A percentile compares a stretch with the other conserved stretches of the same genome.
These are phyloP conservation scores for Ogataea salicorniae DNA, from an alignment of 805 yeast species.

Conservation along the genomic window DNA sequence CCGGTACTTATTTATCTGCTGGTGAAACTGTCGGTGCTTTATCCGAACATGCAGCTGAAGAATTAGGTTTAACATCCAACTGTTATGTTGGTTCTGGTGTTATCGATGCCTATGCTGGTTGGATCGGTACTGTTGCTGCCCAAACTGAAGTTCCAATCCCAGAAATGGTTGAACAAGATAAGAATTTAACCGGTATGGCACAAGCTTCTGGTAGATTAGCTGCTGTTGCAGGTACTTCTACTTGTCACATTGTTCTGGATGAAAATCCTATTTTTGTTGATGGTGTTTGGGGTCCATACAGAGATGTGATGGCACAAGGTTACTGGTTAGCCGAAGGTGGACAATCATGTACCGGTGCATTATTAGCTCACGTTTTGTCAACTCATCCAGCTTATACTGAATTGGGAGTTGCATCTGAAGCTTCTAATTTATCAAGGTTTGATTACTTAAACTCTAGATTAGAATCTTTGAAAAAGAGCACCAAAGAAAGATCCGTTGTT, in stretches of 20 bases:
- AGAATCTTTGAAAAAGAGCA: constrained; percentile 56
- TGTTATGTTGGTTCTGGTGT: constrained; percentile 93
- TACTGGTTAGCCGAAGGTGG: constrained; percentile 99
- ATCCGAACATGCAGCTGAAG: constrained; percentile 61
- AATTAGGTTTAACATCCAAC: constrained; percentile 72
- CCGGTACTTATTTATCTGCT: constrained; percentile 74
- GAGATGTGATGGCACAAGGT: constrained; percentile 85
- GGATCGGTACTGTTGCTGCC: constrained; percentile 98
- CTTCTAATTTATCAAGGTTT: constrained; percentile 67
- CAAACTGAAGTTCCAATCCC: constrained; percentile 58
- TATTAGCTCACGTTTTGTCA: constrained; percentile 79
- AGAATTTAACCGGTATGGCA: constrained; percentile 42
- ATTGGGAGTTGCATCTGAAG: constrained; percentile 60
- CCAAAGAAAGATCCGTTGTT: constrained; percentile 64
- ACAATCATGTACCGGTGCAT: constrained; percentile 96
- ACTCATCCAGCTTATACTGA: constrained; percentile 86
- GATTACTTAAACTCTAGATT: constrained; percentile 76
- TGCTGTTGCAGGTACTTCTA: constrained; percentile 97
- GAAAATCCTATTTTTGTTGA: constrained; percentile 81
- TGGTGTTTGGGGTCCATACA: constrained; percentile 99
- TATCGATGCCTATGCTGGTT: constrained; percentile 97
- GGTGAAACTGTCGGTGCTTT: constrained; percentile 86
- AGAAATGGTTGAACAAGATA: constrained; percentile 44
- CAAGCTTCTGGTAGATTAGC: constrained; percentile 82
- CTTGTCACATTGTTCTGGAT: constrained; percentile 90